Base-by-base conservation (phyloP, 306 rosid genomes). In the Vicia sativa region DNA sequence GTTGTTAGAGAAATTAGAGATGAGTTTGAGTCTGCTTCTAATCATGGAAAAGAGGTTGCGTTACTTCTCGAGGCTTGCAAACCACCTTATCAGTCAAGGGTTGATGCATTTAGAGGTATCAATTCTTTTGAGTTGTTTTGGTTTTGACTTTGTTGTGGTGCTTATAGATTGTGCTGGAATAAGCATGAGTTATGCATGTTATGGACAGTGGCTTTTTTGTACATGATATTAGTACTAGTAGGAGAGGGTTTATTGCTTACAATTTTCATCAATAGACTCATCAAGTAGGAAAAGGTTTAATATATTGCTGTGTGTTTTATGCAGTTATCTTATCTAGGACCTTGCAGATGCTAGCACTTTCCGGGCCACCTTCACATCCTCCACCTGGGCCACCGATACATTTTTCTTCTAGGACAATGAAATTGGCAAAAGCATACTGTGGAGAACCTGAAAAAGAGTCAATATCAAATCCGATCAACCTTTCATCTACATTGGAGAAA, bases 61-160 rank as follows among this genome's bases (percentile, higher is more conserved):
- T 4, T 90, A 71, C 75, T 95, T 84, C 99, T 95, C 61, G 99
- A 95, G 83, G 97, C 80, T 68, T 91, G 89, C 25, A 90, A 80
- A 78, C 75, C 88, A 44, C 99, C 99, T 34, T 95, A 95, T 74
- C 90, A 78, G 57, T 72, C 96, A 15, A 81, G 77, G 68, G 67
- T 73, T 62, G 73, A 87, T 65, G 74, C 86, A 54, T 61, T 95
- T 37, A 87, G 87, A 88, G 97, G 99, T 95, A 79, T 54, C 56
- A 16, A 25, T 19, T n/a, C 6, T 39, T 42, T 39, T 41, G 18
- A 16, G 8, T 25, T 63, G 7, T 74, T 52, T 18, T 63, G n/a
- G 8, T 7, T 11, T 21, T 26, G 23, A 62, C 23, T 70, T 71
- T 43, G 13, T 3, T 14, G 18, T 58, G 9, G 0, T 50, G 62